phyloP scores from a whole-genome alignment of 345 rosid genomes.

The Lenwebbia sp. region DNA sequence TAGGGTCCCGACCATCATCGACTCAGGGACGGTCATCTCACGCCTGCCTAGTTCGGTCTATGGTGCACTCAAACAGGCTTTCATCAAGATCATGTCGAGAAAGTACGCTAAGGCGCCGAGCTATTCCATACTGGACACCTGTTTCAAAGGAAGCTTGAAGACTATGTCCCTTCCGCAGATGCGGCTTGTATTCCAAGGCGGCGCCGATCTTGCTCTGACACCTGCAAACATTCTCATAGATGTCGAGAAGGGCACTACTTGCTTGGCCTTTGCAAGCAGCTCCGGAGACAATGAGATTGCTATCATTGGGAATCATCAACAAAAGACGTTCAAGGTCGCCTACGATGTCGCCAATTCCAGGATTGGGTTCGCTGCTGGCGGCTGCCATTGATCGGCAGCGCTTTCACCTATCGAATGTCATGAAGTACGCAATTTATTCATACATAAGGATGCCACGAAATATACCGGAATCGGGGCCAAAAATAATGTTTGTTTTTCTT shows the following conservation, averaged over 20 bases:
- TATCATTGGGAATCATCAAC: slow-evolving; percentile 35
- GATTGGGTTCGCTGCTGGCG: slow-evolving; percentile 32
- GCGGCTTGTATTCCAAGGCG: slow-evolving; percentile 21
- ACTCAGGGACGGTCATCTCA: slow-evolving; percentile 42
- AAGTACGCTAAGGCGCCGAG: slow-evolving; percentile 16
- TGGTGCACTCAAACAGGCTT: slow-evolving; percentile 11
- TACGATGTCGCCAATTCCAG: slow-evolving; percentile 25
- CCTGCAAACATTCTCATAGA: slow-evolving; percentile 19
- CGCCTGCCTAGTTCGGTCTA: slow-evolving; percentile 31
- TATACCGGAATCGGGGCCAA: background rate
- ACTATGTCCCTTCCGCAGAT: slow-evolving; percentile 21
- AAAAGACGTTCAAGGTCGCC: slow-evolving; percentile 21
- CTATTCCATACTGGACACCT: slow-evolving; percentile 26
- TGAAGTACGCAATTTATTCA: background rate
- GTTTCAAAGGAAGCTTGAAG: slow-evolving; percentile 22
- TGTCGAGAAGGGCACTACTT: slow-evolving; percentile 12
- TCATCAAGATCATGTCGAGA: slow-evolving; percentile 17
- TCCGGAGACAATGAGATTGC: slow-evolving; percentile 2
- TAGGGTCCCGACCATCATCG: slow-evolving; percentile 30
- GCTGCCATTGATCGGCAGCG: slow-evolving; percentile 12
- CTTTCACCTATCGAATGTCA: background rate
- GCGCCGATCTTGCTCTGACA: slow-evolving; percentile 19
- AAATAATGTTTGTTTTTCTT: background rate
- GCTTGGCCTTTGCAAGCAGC: slow-evolving; percentile 26
- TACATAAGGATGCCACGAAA: background rate